A percentile compares a stretch with the other conserved stretches of the same genome.
Evolutionary conservation across 805 yeast species (phyloP).

Genomic region (Yarrowia deformans): DNA sequence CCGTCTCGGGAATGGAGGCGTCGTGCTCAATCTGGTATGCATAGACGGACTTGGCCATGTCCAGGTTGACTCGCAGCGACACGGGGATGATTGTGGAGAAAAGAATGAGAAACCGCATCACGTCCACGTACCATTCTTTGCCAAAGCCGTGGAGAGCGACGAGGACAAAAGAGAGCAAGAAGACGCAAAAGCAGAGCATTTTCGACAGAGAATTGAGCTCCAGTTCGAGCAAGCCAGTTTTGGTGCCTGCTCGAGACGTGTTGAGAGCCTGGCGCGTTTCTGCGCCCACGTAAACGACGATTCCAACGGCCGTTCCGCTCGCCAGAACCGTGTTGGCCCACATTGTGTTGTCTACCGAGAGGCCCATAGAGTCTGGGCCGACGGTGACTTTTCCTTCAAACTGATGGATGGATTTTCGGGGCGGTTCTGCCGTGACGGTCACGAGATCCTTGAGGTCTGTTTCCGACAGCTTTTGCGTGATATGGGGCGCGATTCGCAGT

Average conservation of each 20-base stretch:
- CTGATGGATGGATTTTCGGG: slow-evolving; percentile 80
- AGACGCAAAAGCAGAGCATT: slow-evolving; percentile 85
- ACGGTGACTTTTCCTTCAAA: slow-evolving; percentile 77
- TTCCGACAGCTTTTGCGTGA: slow-evolving; percentile 71
- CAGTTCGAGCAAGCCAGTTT: slow-evolving; percentile 85
- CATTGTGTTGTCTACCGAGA: slow-evolving; percentile 87
- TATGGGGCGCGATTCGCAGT: slow-evolving; percentile 74
- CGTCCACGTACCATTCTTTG: slow-evolving; percentile 83
- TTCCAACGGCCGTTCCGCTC: slow-evolving; percentile 88
- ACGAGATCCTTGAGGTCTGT: slow-evolving; percentile 53
- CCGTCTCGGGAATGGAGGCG: slow-evolving; percentile 75
- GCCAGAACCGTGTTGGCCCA: slow-evolving; percentile 99
- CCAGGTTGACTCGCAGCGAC: slow-evolving; percentile 90
- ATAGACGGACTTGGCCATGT: slow-evolving; percentile 93
- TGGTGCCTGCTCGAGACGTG: slow-evolving; percentile 85
- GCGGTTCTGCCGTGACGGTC: slow-evolving; percentile 74
- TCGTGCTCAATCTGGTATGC: slow-evolving; percentile 96
- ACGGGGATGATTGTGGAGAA: slow-evolving; percentile 97
- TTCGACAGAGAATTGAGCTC: slow-evolving; percentile 91
- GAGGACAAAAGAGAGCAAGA: slow-evolving; percentile 73
- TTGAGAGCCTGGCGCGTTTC: slow-evolving; percentile 97
- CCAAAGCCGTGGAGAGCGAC: slow-evolving; percentile 81
- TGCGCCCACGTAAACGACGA: slow-evolving; percentile 85
- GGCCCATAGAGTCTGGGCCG: slow-evolving; percentile 59
- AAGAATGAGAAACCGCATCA: slow-evolving; percentile 86